Percentiles rank a stretch among this genome's conserved stretches.
Conservation (phyloP, 2,329 filamentous ascomycete genomes). For the Penicillium sumatraense region DNA sequence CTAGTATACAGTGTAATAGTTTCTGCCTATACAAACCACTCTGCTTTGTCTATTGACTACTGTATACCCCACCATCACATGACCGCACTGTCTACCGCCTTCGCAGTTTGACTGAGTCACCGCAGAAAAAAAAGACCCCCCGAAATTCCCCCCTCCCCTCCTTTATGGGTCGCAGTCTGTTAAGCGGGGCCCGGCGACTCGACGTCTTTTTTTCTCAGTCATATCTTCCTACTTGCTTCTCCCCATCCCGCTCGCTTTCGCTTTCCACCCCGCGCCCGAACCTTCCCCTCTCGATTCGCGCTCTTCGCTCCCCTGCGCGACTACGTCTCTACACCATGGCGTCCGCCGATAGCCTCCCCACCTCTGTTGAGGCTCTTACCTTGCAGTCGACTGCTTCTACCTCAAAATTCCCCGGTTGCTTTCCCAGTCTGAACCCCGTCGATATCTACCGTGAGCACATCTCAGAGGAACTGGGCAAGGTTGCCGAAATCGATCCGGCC, state of each 20-base stretch:
- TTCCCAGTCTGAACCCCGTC: constrained; percentile 51
- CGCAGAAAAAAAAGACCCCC: constrained; percentile 27
- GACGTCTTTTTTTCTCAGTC: constrained; percentile 32
- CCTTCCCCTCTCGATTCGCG: constrained; percentile 13
- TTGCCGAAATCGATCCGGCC: constrained; percentile 43
- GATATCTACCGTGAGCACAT: constrained; percentile 53
- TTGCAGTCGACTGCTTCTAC: constrained; percentile 45
- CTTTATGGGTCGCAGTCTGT: constrained; percentile 45
- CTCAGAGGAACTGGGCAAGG: constrained; percentile 45
- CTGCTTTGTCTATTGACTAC: too few relatives aligned
- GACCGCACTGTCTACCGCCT: constrained; percentile 29
- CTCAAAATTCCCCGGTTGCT: constrained; percentile 48
- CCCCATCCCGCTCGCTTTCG: constrained; percentile 7
- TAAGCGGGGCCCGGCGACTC: constrained; percentile 46
- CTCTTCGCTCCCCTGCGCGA: constrained; percentile 16
- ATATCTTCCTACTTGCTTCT: constrained; percentile 3
- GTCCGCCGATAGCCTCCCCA: constrained; percentile 37
- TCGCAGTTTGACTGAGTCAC: constrained; percentile 37
- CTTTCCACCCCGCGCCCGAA: constrained; percentile 10
- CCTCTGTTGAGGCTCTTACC: constrained; percentile 43
- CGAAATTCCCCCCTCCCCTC: constrained; percentile 28
- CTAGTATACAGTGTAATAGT: not conserved
- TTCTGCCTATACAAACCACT: too few relatives aligned
- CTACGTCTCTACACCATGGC: constrained; percentile 35
- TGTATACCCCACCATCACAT: not conserved